These are phyloP conservation scores for Debaryomyces sp. DNA, from an alignment of 1,139 yeast species.

Conservation along the genomic window DNA sequence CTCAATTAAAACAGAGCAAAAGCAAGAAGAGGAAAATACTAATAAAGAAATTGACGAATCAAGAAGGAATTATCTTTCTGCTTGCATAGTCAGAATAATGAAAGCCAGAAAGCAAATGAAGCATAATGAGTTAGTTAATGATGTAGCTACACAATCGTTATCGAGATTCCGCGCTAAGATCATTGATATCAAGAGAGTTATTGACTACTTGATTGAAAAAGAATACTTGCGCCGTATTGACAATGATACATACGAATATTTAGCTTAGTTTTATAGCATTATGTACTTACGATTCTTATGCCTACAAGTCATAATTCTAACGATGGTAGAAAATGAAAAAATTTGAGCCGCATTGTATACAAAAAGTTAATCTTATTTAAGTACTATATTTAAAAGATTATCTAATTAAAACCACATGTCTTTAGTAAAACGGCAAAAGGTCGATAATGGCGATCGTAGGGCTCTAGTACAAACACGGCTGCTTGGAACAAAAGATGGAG, in stretches of 20 bases:
- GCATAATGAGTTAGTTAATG: constrained; percentile 82
- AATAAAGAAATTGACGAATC: constrained; percentile 85
- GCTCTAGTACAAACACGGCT: not conserved
- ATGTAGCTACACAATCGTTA: constrained; percentile 84
- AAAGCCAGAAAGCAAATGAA: constrained; percentile 82
- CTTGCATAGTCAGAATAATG: constrained; percentile 96
- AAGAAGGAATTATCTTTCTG: constrained; percentile 83
- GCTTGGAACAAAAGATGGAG: not conserved
- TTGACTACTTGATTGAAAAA: constrained; percentile 82
- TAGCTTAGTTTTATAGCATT: constrained; percentile 49
- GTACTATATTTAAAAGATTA: not conserved
- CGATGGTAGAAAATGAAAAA: not conserved
- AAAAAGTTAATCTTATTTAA: not conserved
- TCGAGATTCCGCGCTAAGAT: constrained; percentile 85
- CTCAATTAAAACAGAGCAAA: constrained; percentile 77
- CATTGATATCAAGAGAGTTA: constrained; percentile 83
- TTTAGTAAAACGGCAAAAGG: constrained; percentile 23
- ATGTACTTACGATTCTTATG: constrained; percentile 1
- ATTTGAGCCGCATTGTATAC: not conserved
- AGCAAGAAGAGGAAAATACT: constrained; percentile 79
- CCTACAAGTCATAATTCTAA: not conserved
- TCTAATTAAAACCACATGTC: constrained; percentile 18
- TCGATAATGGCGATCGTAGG: constrained; percentile 8
- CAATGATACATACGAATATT: constrained; percentile 75
- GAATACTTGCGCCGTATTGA: constrained; percentile 82